Conservation (phyloP, 2,329 filamentous ascomycete genomes). For the Trichoderma arundinaceum region DNA sequence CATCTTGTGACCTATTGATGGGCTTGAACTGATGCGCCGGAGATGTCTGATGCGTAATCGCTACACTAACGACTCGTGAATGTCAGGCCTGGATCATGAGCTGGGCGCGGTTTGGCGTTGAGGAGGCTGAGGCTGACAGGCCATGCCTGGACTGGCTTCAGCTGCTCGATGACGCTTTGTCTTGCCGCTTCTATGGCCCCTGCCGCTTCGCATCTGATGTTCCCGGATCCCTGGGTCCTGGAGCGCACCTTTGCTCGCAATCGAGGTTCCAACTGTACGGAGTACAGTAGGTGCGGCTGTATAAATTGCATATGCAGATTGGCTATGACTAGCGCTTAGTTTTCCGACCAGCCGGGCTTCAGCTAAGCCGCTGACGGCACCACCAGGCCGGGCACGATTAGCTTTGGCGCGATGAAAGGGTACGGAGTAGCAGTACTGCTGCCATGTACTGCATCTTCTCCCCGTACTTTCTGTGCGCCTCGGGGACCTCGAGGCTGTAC, state of each 20-base stretch:
- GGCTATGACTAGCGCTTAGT: slow-evolving; percentile 23
- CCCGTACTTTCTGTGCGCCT: not conserved
- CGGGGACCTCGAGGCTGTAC: not conserved
- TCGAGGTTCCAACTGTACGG: slow-evolving; percentile 15
- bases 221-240: slow-evolving; percentile 22
- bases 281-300: slow-evolving; percentile 14
- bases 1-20: slow-evolving; percentile 23
- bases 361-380: slow-evolving; percentile 27
- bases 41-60: slow-evolving; percentile 7
- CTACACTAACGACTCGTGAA: slow-evolving; percentile 19
- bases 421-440: slow-evolving; percentile 3
- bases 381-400: slow-evolving; percentile 18
- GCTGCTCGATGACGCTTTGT: slow-evolving; percentile 12
- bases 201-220: slow-evolving; percentile 12
- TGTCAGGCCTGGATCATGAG: slow-evolving; percentile 12
- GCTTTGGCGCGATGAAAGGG: not conserved
- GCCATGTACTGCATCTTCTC: not conserved
- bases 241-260: not conserved
- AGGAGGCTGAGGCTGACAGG: slow-evolving; percentile 19
- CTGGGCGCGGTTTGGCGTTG: slow-evolving; percentile 25
- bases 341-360: slow-evolving; percentile 24
- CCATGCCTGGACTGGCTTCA: slow-evolving; percentile 12
- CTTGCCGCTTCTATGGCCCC: slow-evolving; percentile 7
- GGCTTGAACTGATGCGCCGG: not conserved
- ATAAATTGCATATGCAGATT: slow-evolving; percentile 28